Conservation (phyloP, 2,329 filamentous ascomycete genomes). For the Alternaria rosae region DNA sequence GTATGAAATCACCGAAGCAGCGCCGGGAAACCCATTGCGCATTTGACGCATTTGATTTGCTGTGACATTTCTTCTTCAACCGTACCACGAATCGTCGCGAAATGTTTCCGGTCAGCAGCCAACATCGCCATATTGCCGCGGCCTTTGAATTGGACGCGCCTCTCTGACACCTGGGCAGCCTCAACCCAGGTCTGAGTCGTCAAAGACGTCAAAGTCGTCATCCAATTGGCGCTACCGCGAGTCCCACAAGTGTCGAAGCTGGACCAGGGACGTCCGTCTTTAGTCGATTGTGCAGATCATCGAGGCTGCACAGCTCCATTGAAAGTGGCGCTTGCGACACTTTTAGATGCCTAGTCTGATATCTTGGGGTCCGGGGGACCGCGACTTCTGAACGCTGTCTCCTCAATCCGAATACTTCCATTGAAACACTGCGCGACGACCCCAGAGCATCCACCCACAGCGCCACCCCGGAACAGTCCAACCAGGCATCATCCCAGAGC, state of each 20-base stretch:
- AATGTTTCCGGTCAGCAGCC: background rate
- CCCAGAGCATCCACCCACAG: constrained; percentile 8
- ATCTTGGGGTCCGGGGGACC: constrained; percentile 5
- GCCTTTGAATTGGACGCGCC: background rate
- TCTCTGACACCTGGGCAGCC: background rate
- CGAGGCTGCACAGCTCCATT: constrained; percentile 1
- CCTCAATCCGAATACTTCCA: constrained; percentile 1
- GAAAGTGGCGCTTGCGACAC: constrained; percentile 9
- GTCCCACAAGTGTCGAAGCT: constrained; percentile 9
- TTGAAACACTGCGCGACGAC: constrained; percentile 2
- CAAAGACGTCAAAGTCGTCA: constrained; percentile 1
- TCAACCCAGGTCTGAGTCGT: background rate
- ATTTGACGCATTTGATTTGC: constrained; percentile 3
- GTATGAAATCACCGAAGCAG: constrained; percentile 8
- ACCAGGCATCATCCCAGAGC: constrained; percentile 16
- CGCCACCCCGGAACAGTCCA: constrained; percentile 7
- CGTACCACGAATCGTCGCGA: background rate
- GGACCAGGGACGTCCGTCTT: background rate
- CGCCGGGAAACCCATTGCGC: background rate
- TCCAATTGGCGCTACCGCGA: constrained; percentile 4
- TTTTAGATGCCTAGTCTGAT: constrained; percentile 1
- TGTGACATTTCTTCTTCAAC: background rate
- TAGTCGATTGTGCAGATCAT: constrained; percentile 11
- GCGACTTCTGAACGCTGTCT: constrained; percentile 1
- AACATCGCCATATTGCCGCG: background rate